Evolutionary conservation across 2,329 filamentous ascomycete species (phyloP), one percentile per base, ranked within the genome.

Genomic region (Fusarium sp.): DNA sequence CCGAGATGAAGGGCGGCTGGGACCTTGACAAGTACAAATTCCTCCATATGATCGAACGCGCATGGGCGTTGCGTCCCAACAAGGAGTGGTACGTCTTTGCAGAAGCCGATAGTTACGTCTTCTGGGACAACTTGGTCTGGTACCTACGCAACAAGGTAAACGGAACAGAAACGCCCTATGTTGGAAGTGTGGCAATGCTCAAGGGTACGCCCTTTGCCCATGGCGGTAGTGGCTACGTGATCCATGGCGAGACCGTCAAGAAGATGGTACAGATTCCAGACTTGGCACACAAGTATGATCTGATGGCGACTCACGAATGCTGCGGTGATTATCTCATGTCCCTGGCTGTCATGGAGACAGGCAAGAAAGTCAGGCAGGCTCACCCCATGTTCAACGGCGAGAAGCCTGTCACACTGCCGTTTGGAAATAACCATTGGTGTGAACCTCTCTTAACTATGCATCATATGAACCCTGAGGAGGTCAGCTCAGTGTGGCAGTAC

Each of bases 11-110:
- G 58, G 81, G 77, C 43, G 82, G 81, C 11, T 89, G 87, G 87
- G 82, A 82, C 53, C 78, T 90, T 66, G 88, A 90, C 76, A 89
- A 89, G 79, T 90, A 88, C 80, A 90, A 90, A 77, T 88, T 88
- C 73, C 77, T 89, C 50, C 86, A 87, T 68, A 89, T 89, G 81
- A 80, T 89, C 44, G 81, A 87, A 72, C 84, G 87, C 61, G 83
- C 87, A 2, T 89, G 86, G 82, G 79, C 81, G 46, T 81, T 86
- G 81, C 84, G 86, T 3, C 87, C 87, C 4, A 77, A 82, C 41
- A 81, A 77, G 48, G 84, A 88, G 60, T 90, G 88, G 87, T 90
- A 89, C 71, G 82, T 90, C 57, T 89, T 89, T 69, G 84, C 86
- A 68, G 88, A 89, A 70, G 86, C 86, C 34, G 88, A 90, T 71